Conservation (phyloP, 2,329 filamentous ascomycete genomes). For the Neoscytalidium dimidiatum region DNA sequence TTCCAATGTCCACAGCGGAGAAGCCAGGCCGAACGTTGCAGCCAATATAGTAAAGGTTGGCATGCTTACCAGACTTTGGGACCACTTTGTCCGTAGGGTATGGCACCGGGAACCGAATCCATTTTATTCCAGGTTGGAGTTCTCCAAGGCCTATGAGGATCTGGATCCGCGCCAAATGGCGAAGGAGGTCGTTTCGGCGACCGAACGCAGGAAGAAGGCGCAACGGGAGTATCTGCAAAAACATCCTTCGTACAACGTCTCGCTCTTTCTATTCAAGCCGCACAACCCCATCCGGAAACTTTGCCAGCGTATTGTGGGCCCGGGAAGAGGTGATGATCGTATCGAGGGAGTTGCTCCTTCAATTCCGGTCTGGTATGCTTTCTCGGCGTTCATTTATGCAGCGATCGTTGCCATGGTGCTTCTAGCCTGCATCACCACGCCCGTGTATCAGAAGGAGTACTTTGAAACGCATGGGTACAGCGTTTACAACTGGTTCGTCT, state of each 20-base stretch:
- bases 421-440: constrained; percentile 90
- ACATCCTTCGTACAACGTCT: constrained; percentile 89
- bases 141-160: constrained; percentile 70
- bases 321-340: constrained; percentile 81
- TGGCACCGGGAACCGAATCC: constrained; percentile 81
- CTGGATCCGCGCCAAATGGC: constrained; percentile 87
- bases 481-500: constrained; percentile 87
- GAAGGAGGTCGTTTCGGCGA: constrained; percentile 82
- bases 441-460: constrained; percentile 89
- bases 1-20: constrained; percentile 7
- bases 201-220: constrained; percentile 78
- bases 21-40: constrained; percentile 22
- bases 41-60: constrained; percentile 53
- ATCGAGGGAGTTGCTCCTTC: constrained; percentile 90
- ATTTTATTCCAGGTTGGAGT: constrained; percentile 83
- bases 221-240: constrained; percentile 87
- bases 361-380: constrained; percentile 85
- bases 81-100: constrained; percentile 57
- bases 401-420: constrained; percentile 98
- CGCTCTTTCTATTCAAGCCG: constrained; percentile 83
- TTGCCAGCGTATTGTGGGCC: constrained; percentile 88
- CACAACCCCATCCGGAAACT: constrained; percentile 75
- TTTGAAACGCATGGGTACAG: constrained; percentile 63
- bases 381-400: constrained; percentile 91
- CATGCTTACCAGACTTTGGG: constrained; percentile 62